Base-by-base conservation (phyloP, 2,329 filamentous ascomycete genomes). In the Neophaeococcomyces mojaviensis region DNA sequence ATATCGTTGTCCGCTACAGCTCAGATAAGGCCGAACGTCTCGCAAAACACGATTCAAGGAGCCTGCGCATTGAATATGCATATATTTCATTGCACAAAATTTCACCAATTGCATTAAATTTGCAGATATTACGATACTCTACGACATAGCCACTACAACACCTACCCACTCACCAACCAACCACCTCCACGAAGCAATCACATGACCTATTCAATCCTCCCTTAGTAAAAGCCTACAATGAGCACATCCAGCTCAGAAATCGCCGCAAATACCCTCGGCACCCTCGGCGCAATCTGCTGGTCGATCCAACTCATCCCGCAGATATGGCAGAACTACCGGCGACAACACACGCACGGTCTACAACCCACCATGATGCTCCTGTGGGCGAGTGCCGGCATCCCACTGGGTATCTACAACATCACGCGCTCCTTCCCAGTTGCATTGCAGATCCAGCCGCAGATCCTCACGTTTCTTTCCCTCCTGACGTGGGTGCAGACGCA, bases 291-390 rank as follows among this genome's bases (percentile, higher is more conserved):
- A 30, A 72, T 80, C 57, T 84, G 79, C 59, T 84, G 81, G 81
- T 83, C 78, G 15, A 66, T 83, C n/a, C 58, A 85, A 73, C 68
- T 86, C 20, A 74, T 86, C 20, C 82, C 82, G 0, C 82, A 86
- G 59, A 84, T 86, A 39, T 61, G 81, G 28, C 75, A 84, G 56
- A 86, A 86, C 56, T 79, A 81, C 55, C 72, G 76, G 3, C 70
- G 81, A 1, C 80, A 84, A 59, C 72, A 83, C 66, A 80, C 81
- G 1, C 74, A 69, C 1, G 82, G 81, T 0, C 68, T 86, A 0
- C 81, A 84, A 40, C 73, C 77, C 0, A 77, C 78, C 0, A 84
- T 86, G 81, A 85, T 86, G 81, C 74, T 86, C 59, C 69, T 84
- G 2, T 86, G 82, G 74, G 78, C 79, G 0, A 77, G 72, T 65